phyloP scores from a whole-genome alignment of 257 asterid species.

The Forsythia suspensa region DNA sequence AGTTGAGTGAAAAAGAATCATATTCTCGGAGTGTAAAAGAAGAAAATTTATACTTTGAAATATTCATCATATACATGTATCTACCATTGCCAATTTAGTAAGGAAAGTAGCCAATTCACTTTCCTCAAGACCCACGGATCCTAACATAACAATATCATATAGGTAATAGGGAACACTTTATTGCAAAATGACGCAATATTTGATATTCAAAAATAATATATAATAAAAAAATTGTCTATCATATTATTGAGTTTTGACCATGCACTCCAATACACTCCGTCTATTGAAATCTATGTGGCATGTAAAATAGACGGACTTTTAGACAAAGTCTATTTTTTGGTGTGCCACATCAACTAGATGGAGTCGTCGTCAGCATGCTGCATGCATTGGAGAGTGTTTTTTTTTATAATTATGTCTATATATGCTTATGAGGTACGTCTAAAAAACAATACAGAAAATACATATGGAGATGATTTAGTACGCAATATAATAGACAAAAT shows the following conservation, averaged over 20 bases:
- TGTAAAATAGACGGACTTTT: too few relatives aligned
- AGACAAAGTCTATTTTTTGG: too few relatives aligned
- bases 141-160: not conserved
- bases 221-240: not conserved
- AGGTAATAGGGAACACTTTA: not conserved
- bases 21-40: slow-evolving; percentile 36
- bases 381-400: too few relatives aligned
- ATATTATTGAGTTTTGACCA: not conserved
- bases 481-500: too few relatives aligned
- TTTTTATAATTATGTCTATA: too few relatives aligned
- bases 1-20: not conserved
- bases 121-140: slow-evolving; percentile 14
- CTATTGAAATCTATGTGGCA: too few relatives aligned
- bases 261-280: too few relatives aligned
- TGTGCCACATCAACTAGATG: too few relatives aligned
- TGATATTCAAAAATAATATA: not conserved
- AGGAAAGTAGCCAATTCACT: slow-evolving; percentile 1
- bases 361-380: too few relatives aligned
- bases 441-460: too few relatives aligned
- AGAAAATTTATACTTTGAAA: slow-evolving; percentile 25
- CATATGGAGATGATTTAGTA: too few relatives aligned
- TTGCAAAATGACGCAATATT: not conserved
- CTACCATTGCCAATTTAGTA: not conserved
- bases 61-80: not conserved
- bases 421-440: too few relatives aligned